Percentiles rank a stretch among this genome's conserved stretches.
Conservation (phyloP, 768 basidiomycete species). For the Rhizopogon vesiculosus region DNA sequence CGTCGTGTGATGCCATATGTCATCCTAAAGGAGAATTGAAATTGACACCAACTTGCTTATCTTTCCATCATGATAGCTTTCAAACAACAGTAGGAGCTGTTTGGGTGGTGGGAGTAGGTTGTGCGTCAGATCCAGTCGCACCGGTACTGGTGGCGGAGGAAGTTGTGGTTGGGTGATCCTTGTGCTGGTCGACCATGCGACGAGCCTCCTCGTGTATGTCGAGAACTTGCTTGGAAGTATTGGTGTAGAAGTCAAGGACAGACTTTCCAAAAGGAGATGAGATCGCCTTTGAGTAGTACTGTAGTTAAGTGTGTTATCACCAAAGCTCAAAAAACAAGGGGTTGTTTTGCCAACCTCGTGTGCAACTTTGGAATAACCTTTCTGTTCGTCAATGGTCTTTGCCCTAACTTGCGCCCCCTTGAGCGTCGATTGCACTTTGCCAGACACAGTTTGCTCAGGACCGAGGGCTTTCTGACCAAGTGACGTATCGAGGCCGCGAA, state of each 20-base stretch:
- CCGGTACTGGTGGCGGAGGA: neutral
- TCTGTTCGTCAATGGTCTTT: conserved; percentile 75
- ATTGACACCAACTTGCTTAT: neutral
- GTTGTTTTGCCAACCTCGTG: conserved; percentile 45
- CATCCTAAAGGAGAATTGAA: neutral
- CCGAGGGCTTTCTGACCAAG: conserved; percentile 72
- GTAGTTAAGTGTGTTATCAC: neutral
- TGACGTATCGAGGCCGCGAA: conserved; percentile 64
- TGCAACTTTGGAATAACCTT: conserved; percentile 67
- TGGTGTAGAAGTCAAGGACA: conserved; percentile 80
- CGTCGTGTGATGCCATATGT: neutral
- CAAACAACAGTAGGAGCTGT: neutral
- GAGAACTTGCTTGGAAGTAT: conserved; percentile 78
- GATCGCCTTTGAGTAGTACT: conserved; percentile 81
- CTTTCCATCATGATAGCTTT: neutral
- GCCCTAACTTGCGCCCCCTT: conserved; percentile 64
- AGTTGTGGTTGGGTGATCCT: conserved; percentile 22
- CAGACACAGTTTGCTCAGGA: conserved; percentile 75
- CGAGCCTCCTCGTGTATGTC: conserved; percentile 94
- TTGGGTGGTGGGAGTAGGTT: conserved; percentile 11
- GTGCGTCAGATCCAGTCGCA: neutral
- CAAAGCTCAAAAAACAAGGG: neutral
- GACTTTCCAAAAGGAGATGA: conserved; percentile 73
- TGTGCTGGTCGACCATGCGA: conserved; percentile 67
- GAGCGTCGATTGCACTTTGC: conserved; percentile 62